Base-by-base conservation (phyloP, 176 grass and related monocot species). In the Miscanthus lutarioriparius region DNA sequence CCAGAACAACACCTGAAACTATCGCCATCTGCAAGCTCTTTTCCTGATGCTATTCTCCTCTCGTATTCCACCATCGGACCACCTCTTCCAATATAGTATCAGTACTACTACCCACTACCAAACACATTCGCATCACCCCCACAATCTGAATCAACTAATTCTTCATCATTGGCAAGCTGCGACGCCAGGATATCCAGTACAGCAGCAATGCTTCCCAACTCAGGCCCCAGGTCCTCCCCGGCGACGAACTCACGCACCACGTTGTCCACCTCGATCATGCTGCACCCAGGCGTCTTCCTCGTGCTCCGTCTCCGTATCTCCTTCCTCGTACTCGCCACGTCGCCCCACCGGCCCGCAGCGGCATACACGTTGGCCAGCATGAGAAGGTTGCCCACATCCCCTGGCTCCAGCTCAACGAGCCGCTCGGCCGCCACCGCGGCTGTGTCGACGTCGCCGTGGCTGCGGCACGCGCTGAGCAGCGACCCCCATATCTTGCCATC, bases 231-330 rank as follows among this genome's bases (percentile, higher is more conserved):
- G 48, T 90, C 85, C 30, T 84, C 51, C 19, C 93, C 93, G 0
- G 90, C 83, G 6, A 92, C 22, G 65, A 95, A 95, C 61, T 95
- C 90, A 5, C 62, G 30, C 68, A 95, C 88, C 82, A 79, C 51
- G 64, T 90, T 92, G 86, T 67, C 70, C 85, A 95, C 83, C 83
- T 95, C 86, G n/a, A 95, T 92, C 88, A 90, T 69, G 86, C 88
- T 92, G 75, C 90, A 90, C 28, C 88, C 90, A 1, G 93, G 90
- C 4, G 43, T 90, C 88, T 95, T 95, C 83, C 79, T 90, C 90
- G 45, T 72, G 71, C 80, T 88, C 66, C 36, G 72, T 12, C 80
- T 88, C 72, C 86, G 62, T 43, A 92, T 88, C 37, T 44, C 33
- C 70, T 87, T 92, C 76, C 93, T 88, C 62, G 66, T 88, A 12